Conservation (phyloP, 331 rosid species). For the Cydonia oblonga region DNA sequence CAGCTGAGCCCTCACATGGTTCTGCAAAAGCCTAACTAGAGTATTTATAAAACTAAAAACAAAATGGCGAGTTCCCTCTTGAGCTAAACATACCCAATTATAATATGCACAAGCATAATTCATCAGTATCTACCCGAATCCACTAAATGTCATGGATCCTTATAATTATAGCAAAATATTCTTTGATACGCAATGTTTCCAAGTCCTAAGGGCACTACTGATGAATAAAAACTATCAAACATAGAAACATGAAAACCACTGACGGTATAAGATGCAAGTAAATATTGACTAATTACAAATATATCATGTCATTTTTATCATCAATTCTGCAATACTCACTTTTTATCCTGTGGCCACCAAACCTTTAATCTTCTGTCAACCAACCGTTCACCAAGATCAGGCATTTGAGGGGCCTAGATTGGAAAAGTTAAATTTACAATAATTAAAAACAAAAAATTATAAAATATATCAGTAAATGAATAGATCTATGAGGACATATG, state of each 20-base stretch:
- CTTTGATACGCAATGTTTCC: background rate
- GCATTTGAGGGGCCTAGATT: conserved; percentile 28
- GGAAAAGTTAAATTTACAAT: background rate
- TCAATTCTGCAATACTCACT: conserved; percentile 33
- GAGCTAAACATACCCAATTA: background rate
- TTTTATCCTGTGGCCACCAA: conserved; percentile 74
- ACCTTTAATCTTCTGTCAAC: conserved; percentile 55
- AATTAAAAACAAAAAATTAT: background rate
- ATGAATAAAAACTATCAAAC: background rate
- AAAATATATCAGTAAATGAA: background rate
- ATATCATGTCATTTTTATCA: conserved; percentile 2
- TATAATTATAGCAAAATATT: background rate
- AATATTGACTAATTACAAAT: background rate
- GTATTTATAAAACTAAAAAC: background rate
- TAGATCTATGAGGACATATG: background rate
- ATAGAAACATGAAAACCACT: background rate
- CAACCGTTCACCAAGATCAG: conserved; percentile 19
- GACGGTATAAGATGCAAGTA: background rate
- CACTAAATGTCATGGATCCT: background rate
- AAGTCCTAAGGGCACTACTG: background rate
- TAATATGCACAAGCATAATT: background rate
- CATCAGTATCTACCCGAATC: background rate
- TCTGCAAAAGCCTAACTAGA: background rate
- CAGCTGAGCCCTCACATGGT: background rate
- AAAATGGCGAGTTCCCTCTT: background rate